These are phyloP conservation scores for Saccharomycopsis babjevae DNA, from an alignment of 805 yeast species.

Conservation along the genomic window DNA sequence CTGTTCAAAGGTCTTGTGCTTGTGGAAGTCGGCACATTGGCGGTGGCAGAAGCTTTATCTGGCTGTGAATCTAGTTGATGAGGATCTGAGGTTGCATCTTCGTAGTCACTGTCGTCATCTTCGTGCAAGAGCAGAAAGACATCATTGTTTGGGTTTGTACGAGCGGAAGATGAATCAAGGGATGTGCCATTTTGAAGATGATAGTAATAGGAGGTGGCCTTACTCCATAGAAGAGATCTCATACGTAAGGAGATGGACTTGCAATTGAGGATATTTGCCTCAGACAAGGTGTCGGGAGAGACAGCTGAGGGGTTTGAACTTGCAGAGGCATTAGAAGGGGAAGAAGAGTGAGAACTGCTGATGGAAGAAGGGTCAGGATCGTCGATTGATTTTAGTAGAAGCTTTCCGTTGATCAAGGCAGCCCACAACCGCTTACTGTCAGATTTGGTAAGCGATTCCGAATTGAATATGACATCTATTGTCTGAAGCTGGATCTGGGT, in stretches of 20 bases:
- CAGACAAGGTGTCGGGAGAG: not conserved
- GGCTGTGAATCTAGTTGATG: not conserved
- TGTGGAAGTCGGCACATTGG: not conserved
- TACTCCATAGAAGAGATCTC: constrained; percentile 17
- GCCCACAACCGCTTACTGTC: constrained; percentile 4
- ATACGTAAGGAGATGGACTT: constrained; percentile 9
- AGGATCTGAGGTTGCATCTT: constrained; percentile 11
- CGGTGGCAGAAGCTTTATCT: not conserved
- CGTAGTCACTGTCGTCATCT: constrained; percentile 17
- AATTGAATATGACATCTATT: constrained; percentile 14
- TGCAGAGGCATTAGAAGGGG: not conserved
- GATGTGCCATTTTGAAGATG: not conserved
- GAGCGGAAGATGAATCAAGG: not conserved
- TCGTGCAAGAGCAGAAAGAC: constrained; percentile 7
- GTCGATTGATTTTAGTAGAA: constrained; percentile 39
- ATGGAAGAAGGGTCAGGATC: constrained; percentile 14
- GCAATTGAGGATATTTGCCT: constrained; percentile 5
- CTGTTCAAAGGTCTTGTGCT: not conserved
- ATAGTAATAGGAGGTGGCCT: constrained; percentile 13
- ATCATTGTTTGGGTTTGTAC: not conserved
- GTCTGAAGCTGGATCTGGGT: constrained; percentile 14
- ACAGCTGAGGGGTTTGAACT: not conserved
- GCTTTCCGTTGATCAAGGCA: constrained; percentile 17
- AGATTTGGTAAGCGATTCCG: not conserved
- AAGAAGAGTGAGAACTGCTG: no score